These are phyloP conservation scores for Lactarius akahatsu DNA, from an alignment of 768 basidiomycete genomes.

Conservation along the genomic window DNA sequence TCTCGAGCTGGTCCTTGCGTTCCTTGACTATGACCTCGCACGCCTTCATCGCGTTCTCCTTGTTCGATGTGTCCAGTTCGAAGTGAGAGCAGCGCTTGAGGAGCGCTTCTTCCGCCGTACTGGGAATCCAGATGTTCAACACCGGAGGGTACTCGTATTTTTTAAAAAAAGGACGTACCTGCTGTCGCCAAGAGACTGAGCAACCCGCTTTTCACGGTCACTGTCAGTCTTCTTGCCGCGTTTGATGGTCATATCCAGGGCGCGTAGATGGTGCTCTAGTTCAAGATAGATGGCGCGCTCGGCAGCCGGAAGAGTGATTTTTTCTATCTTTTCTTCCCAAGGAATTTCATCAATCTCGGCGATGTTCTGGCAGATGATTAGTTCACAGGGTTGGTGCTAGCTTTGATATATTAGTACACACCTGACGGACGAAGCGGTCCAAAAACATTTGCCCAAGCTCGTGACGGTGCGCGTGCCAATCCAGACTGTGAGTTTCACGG, in stretches of 20 bases:
- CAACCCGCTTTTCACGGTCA: conserved; percentile 86
- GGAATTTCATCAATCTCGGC: conserved; percentile 97
- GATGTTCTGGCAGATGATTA: conserved; percentile 60
- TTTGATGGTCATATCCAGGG: conserved; percentile 80
- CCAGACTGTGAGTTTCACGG: conserved; percentile 87
- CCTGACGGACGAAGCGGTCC: conserved; percentile 82
- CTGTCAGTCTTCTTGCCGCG: conserved; percentile 66
- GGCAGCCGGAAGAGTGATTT: conserved; percentile 80
- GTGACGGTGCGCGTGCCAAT: conserved; percentile 91
- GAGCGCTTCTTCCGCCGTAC: conserved; percentile 88
- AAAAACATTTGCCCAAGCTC: conserved; percentile 79
- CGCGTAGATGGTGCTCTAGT: conserved; percentile 87
- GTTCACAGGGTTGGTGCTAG: neutral
- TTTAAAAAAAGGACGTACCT: conserved; percentile 37
- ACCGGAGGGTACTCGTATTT: neutral
- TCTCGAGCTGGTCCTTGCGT: conserved; percentile 73
- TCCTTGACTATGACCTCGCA: conserved; percentile 90
- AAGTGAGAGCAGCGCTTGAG: conserved; percentile 96
- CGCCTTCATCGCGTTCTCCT: conserved; percentile 81
- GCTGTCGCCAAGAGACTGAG: conserved; percentile 85
- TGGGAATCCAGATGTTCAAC: conserved; percentile 34
- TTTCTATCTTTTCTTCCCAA: conserved; percentile 60
- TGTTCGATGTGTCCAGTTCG: conserved; percentile 68
- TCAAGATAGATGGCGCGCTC: conserved; percentile 95
- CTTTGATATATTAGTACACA: conserved; percentile 36